Evolutionary conservation across 257 asterid species (phyloP).

Genomic region (Schizonepeta tenuifolia): DNA sequence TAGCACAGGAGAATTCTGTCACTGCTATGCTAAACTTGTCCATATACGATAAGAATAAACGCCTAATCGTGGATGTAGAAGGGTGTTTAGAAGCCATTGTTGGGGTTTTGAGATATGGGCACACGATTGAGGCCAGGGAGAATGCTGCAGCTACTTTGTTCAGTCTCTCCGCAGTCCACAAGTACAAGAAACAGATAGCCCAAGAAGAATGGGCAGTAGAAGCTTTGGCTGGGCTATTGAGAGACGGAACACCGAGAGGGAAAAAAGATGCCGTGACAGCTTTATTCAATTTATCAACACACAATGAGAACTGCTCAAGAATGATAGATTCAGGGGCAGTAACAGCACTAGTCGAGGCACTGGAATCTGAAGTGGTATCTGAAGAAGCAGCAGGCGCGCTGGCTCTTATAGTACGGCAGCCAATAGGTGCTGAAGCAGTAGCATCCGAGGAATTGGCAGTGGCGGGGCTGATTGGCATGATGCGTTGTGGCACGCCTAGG

Average conservation of each 20-base stretch:
- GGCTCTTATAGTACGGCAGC: slow-evolving; percentile 74
- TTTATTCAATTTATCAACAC: slow-evolving; percentile 75
- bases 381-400: slow-evolving; percentile 92
- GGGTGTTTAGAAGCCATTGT: slow-evolving; percentile 68
- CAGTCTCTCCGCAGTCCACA: slow-evolving; percentile 88
- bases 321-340: slow-evolving; percentile 82
- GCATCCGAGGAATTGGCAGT: slow-evolving; percentile 70
- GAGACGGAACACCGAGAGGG: slow-evolving; percentile 74
- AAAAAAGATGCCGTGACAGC: slow-evolving; percentile 88
- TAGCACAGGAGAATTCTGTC: slow-evolving; percentile 78
- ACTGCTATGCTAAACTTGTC: slow-evolving; percentile 86
- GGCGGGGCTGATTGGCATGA: slow-evolving; percentile 59
- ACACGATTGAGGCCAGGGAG: slow-evolving; percentile 79
- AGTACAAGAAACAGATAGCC: slow-evolving; percentile 70
- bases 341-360: slow-evolving; percentile 62
- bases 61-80: slow-evolving; percentile 68
- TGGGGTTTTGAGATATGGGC: slow-evolving; percentile 68
- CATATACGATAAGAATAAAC: slow-evolving; percentile 70
- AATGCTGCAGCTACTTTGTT: slow-evolving; percentile 95
- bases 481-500: slow-evolving; percentile 79
- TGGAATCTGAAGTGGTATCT: slow-evolving; percentile 61
- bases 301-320: slow-evolving; percentile 63
- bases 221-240: slow-evolving; percentile 64
- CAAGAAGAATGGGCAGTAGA: slow-evolving; percentile 63
- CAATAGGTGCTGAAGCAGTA: slow-evolving; percentile 73